Evolutionary conservation across 305 asterid species (phyloP).

Genomic region (Coffea humblotiana): DNA sequence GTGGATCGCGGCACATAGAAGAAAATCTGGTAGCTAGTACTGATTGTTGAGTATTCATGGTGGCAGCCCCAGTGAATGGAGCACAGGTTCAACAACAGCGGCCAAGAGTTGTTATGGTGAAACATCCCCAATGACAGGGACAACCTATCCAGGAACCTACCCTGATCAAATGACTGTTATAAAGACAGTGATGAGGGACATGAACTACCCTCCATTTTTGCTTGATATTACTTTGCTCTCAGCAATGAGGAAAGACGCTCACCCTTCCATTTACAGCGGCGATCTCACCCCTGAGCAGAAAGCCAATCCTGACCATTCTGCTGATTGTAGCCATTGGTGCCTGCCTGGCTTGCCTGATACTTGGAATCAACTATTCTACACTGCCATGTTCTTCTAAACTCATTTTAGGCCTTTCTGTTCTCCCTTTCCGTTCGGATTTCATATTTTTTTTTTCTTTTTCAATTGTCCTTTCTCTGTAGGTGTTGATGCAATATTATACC

Average conservation of each 20-base stretch:
- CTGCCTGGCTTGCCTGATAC: conserved; percentile 98
- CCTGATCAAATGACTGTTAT: conserved; percentile 68
- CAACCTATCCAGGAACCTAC: conserved; percentile 48
- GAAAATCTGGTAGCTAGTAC: background rate
- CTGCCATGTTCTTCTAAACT: conserved; percentile 55
- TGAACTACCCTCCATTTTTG: conserved; percentile 69
- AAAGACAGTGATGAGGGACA: conserved; percentile 51
- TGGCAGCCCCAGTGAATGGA: conserved; percentile 88
- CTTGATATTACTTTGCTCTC: conserved; percentile 83
- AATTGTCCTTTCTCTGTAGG: background rate
- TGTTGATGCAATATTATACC: conserved; percentile 7
- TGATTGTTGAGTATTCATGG: background rate
- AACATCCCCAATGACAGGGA: conserved; percentile 50
- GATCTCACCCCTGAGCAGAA: conserved; percentile 70
- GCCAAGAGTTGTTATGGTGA: conserved; percentile 87
- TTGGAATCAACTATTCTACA: conserved; percentile 88
- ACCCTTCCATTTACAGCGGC: conserved; percentile 91
- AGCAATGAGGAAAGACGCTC: conserved; percentile 92
- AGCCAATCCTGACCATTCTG: conserved; percentile 84
- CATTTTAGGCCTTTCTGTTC: background rate
- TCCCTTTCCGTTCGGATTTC: background rate
- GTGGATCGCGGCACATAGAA: background rate
- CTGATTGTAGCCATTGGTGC: conserved; percentile 99
- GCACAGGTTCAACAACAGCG: conserved; percentile 45
- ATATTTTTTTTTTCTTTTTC: background rate